Base-by-base conservation (phyloP, 202 grass and related monocot genomes). In the Hordeum pubiflorum region DNA sequence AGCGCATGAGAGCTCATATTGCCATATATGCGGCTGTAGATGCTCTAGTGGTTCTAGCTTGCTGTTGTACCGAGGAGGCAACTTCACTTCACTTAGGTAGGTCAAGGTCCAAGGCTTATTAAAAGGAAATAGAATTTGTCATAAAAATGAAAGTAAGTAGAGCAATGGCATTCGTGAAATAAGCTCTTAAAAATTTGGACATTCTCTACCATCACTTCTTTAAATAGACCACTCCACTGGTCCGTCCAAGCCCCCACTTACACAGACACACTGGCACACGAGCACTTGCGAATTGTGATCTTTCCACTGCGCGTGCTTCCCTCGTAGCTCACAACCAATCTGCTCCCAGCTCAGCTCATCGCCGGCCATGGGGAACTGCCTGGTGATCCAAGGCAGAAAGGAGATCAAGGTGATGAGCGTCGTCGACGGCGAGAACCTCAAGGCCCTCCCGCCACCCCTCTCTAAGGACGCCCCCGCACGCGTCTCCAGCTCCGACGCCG, bases 301-400 rank as follows among this genome's bases (percentile, higher is more conserved):
- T 69, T 80, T 62, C 21, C 11, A 31, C 3, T 32, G 5, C 29
- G 54, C 9, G 39, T 78, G 50, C 32, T 38, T 37, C 18, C 67
- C 48, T 56, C 41, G 21, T 20, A 63, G 54, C 29, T 75, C 65
- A 43, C 3, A 17, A 39, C 60, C 39, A 62, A 39, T 50, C 21
- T 18, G 3, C 37, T 66, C 24, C 55, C 57, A 39, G 8, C 57
- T 32, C 69, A 82, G 4, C 60, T 52, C 27, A 50, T 43, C 46
- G 39, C 62, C 41, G 17, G 2, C 14, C 85, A 97, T 97, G 93
- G 93, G 93, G 6, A 97, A 97, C 76, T 97, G 93, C 76, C 65
- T 97, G 2, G 79, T 93, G 59, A 76, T 85, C 64, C 66, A 78
- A 29, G 66, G 70, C 69, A 87, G 74, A 7, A 79, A 81, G 80